Base-by-base conservation (phyloP, 495 filamentous ascomycete species). In the Pseudomonodictys pantanalensis region DNA sequence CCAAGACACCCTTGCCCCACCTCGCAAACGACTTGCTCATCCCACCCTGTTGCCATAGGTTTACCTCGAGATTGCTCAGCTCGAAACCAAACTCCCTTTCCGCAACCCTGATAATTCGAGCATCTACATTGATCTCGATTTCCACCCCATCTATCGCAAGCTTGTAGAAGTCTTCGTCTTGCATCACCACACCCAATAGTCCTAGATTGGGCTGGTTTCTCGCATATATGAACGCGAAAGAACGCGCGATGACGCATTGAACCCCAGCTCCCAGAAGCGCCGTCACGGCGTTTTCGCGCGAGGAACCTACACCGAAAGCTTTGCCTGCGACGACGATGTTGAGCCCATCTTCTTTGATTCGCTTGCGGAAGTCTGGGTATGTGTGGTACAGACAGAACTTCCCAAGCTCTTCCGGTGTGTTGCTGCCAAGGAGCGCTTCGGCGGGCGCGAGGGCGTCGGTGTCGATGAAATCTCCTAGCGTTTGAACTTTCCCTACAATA, bases 261-360 rank as follows among this genome's bases (percentile, higher is more conserved):
- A 77, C 66, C 11, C 71, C 72, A 46, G 28, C 55, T 52, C 71
- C 72, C 7, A 72, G 56, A 17, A 76, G 65, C 8, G 75, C 76
- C 55, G 60, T 68, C 1, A 76, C 71, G 1, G 77, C 76, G 22
- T 76, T 61, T 56, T 77, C 71, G 1, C 75, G 72, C 0, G 75
- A 77, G 10, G 72, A 76, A 3, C 77, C 77, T 52, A 71, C 71
- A 1, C 75, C 76, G 54, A 79, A 79, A 0, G 60, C 76, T 45
- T 73, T 69, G 0, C 72, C 75, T 7, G 75, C 76, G 2, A 79
- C 72, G 3, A 77, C 67, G 18, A 79, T 67, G 43, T 71, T 71
- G 50, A 66, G 68, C 0, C 73, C 75, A 20, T 70, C 35, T 32
- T 58, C 35, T 32, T 58, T 58, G 17, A 62, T 76, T 9, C 51